phyloP scores from a whole-genome alignment of 164 flowering plant species.

The Umbellularia californica region DNA sequence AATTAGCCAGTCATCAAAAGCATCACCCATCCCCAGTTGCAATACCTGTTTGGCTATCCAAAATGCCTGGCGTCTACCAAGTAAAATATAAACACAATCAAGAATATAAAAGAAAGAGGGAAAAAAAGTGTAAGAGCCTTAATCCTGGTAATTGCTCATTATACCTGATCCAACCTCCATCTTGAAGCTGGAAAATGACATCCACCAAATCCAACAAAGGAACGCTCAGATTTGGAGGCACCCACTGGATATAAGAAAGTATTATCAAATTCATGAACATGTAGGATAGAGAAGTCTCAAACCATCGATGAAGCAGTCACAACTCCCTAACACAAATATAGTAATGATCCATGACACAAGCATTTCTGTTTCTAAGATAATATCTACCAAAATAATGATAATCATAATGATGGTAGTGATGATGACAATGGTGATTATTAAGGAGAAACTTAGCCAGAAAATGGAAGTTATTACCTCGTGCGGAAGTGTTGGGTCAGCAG shows the following conservation, averaged over 20 bases:
- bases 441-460: background rate
- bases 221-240: conserved; percentile 79
- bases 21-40: conserved; percentile 99
- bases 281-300: background rate
- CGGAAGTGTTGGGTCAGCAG: conserved; percentile 62
- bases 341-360: background rate
- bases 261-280: conserved; percentile 6
- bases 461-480: conserved; percentile 49
- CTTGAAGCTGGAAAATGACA: conserved; percentile 91
- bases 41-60: conserved; percentile 98
- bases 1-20: conserved; percentile 96
- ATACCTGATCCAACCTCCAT: conserved; percentile 99
- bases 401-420: background rate
- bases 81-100: conserved; percentile 8
- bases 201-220: conserved; percentile 93
- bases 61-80: conserved; percentile 78
- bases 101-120: background rate
- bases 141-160: background rate
- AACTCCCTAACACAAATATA: background rate
- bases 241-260: conserved; percentile 63
- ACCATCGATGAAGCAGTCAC: conserved; percentile 1
- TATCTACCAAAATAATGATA: background rate
- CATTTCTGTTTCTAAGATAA: background rate
- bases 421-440: background rate
- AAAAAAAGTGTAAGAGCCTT: background rate